Evolutionary conservation across 768 basidiomycete genomes (phyloP).

Genomic region (Tylopilus balloui): DNA sequence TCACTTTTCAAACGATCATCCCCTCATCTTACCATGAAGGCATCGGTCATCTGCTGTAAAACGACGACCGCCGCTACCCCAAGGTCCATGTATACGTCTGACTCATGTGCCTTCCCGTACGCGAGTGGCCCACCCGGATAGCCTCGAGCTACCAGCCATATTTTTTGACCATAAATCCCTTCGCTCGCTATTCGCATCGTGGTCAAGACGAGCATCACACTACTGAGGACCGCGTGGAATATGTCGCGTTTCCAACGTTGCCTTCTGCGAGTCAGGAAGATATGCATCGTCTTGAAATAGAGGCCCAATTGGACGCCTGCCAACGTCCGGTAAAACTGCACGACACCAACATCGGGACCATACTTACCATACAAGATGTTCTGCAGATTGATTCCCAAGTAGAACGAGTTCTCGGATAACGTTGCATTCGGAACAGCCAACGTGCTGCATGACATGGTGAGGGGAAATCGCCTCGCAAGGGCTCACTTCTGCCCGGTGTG

Average conservation of each 20-base stretch:
- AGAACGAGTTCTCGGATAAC: not conserved
- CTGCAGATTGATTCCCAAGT: conserved; percentile 2
- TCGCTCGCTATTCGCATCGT: conserved; percentile 23
- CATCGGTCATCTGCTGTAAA: conserved; percentile 32
- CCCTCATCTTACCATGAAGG: conserved; percentile 13
- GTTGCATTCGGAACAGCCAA: not conserved
- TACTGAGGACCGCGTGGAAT: conserved; percentile 14
- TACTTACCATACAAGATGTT: conserved; percentile 3
- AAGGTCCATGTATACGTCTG: conserved; percentile 20
- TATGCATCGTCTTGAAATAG: conserved; percentile 14
- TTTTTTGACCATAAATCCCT: conserved; percentile 21
- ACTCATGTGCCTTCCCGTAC: conserved; percentile 23
- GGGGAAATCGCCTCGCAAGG: not conserved
- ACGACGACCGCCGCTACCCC: conserved; percentile 21
- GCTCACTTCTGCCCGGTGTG: not conserved
- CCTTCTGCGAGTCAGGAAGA: not conserved
- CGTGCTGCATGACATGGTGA: not conserved
- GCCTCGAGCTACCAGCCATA: conserved; percentile 31
- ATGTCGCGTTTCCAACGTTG: not conserved
- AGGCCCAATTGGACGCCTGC: conserved; percentile 14
- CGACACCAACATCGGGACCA: not conserved
- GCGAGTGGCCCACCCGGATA: conserved; percentile 33
- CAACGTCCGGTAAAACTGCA: not conserved
- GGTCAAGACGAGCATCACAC: conserved; percentile 19
- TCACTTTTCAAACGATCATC: no score